Evolutionary conservation across 2,329 filamentous ascomycete genomes (phyloP), one percentile per base, ranked within the genome.

Genomic region (Fusarium buxicola): DNA sequence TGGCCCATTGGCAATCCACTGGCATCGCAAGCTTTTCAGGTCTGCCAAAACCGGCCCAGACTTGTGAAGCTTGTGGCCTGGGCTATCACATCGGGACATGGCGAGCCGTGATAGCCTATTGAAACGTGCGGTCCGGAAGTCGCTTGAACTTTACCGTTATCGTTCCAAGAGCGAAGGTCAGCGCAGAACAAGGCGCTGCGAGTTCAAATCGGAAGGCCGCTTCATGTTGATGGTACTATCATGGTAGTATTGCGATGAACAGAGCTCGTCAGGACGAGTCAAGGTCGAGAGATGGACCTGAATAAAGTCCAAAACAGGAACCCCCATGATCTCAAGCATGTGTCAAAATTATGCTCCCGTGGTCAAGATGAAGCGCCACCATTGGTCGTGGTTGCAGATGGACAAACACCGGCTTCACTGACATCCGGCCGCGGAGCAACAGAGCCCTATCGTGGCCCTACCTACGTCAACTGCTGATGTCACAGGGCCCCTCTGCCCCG

Each of bases 301-400:
- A 27, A 49, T 44, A 34, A 35, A 28, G 24, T n/a, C 21, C 28
- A 65, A 31, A 65, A 62, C 46, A n/a, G n/a, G 32, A 15, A 27
- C 35, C 40, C 62, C 30, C 58, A 55, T 65, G 62, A 63, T 63
- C 54, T 59, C 30, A 24, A 55, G 21, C 41, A 21, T 32, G 32
- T 49, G 34, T 44, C 48, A 44, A 34, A 36, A 58, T 40, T 60
- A 54, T 58, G 62, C 40, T 63, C 62, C 21, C 62, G 62, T 66
- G 62, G 40, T 51, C 58, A 45, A 48, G 30, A 30, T 35, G 15
- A 49, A 34, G 39, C 47, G 36, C 44, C 49, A 16, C 50, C 44
- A 65, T 65, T 65, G 62, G 62, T 32, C 39, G 8, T 50, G 28
- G 21, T 55, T 35, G 15, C 28, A 45, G 32, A 38, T 18, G 30